Evolutionary conservation across 2,329 filamentous ascomycete genomes (phyloP).

Genomic region (Epicoccum sorghinum): DNA sequence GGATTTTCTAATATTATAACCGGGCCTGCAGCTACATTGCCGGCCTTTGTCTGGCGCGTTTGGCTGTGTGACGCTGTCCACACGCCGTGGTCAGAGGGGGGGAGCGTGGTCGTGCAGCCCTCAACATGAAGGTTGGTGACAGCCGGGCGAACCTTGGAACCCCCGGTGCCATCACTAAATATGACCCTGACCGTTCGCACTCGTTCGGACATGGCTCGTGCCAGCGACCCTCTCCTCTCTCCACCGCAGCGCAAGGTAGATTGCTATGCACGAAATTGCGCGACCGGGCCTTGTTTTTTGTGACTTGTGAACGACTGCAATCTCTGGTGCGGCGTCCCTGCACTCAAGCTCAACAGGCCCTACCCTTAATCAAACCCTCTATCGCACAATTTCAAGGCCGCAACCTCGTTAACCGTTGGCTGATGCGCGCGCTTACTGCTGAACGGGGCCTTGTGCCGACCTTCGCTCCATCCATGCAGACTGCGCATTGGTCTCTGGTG

Average conservation of each 20-base stretch:
- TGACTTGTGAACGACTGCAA: constrained; percentile 29
- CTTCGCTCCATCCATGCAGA: constrained; percentile 8
- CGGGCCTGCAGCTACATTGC: background rate
- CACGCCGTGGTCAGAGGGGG: constrained; percentile 19
- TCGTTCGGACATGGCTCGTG: constrained; percentile 18
- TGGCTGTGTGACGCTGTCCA: constrained; percentile 9
- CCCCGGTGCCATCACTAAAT: too few species aligned
- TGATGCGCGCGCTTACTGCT: constrained; percentile 17
- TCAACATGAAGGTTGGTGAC: constrained; percentile 14
- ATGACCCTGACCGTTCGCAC: background rate
- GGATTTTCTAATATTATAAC: constrained; percentile 28
- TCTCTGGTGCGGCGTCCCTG: constrained; percentile 22
- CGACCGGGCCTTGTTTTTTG: constrained; percentile 26
- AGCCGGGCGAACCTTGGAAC: too few species aligned
- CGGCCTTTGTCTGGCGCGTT: constrained; percentile 4
- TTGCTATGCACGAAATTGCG: constrained; percentile 15
- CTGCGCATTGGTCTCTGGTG: constrained; percentile 6
- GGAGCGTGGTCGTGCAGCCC: constrained; percentile 13
- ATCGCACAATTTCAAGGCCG: constrained; percentile 16
- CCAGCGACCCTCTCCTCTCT: constrained; percentile 12
- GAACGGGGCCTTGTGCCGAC: background rate
- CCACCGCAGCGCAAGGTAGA: constrained; percentile 6
- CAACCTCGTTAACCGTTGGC: constrained; percentile 3
- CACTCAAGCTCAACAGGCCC: background rate
- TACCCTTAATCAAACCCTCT: constrained; percentile 10